These are phyloP conservation scores for Teratosphaeria nubilosa DNA, from an alignment of 2,329 filamentous ascomycete species.

Conservation along the genomic window DNA sequence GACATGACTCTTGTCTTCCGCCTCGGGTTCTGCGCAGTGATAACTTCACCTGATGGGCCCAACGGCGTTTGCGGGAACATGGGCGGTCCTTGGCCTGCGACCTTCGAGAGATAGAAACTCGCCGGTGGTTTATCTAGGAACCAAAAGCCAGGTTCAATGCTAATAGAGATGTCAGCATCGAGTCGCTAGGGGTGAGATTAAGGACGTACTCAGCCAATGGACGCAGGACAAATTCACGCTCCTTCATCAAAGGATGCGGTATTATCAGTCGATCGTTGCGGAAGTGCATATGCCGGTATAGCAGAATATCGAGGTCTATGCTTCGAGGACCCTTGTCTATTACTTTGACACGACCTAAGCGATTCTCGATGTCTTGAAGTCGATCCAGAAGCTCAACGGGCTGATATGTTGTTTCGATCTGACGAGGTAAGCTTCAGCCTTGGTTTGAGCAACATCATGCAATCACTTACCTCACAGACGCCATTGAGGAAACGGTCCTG, in stretches of 20 bases:
- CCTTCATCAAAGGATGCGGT: constrained; percentile 74
- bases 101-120: neutral
- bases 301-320: constrained; percentile 85
- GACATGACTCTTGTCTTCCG: constrained; percentile 76
- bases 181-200: neutral
- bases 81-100: neutral
- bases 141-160: neutral
- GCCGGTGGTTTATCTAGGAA: constrained; percentile 14
- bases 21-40: constrained; percentile 47
- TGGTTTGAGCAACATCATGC: neutral
- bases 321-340: constrained; percentile 91
- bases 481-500: constrained; percentile 87
- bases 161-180: neutral
- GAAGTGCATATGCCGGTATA: constrained; percentile 62
- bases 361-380: constrained; percentile 74
- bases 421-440: neutral
- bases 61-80: constrained; percentile 32
- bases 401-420: constrained; percentile 71
- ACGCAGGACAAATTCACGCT: constrained; percentile 86
- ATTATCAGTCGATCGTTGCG: constrained; percentile 65
- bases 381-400: constrained; percentile 68
- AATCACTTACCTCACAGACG: constrained; percentile 64
- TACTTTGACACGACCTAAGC: constrained; percentile 68
- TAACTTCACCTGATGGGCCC: constrained; percentile 35
- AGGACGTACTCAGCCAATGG: constrained; percentile 43